Base-by-base conservation (phyloP, 1,284 basidiomycete genomes). In the Chiua sp. region DNA sequence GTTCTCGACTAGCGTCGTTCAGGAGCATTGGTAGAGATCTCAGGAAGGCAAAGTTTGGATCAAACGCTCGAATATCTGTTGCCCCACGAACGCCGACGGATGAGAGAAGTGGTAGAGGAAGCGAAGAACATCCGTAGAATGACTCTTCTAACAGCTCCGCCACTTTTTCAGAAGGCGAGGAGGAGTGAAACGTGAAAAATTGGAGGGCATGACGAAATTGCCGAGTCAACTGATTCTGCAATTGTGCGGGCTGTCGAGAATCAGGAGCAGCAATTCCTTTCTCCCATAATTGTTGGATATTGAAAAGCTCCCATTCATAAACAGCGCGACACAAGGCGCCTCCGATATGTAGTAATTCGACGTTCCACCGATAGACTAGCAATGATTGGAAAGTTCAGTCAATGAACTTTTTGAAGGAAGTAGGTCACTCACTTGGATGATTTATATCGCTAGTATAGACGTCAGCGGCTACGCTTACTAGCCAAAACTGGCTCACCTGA, bases 111-210 rank as follows among this genome's bases (percentile, higher is more conserved):
- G 88, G 86, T 68, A 98, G 86, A 7, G 76, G 69, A 7, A 75
- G 70, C 28, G 70, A 69, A 1, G 78, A 74, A 63, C 90, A 93
- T 0, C 79, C 74, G 72, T 96, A 98, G 77, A 98, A 98, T 2
- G 89, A 85, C 1, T 82, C 78, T 72, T 94, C 90, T 60, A 97
- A 82, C 22, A 87, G 75, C 22, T 78, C 77, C 0, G 91, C 88
- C 13, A 98, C 92, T 48, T 92, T 84, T 2, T 85, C 71, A 0
- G 93, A 94, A 0, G 96, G 96, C 0, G 94, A 96, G 0, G 94
- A 96, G 1, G 82, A 78, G 61, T 88, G 83, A 74, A 93, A 96
- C 0, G 90, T 90, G 80, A 98, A 95, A 79, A 97, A 94, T 63
- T 87, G 87, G 60, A 98, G 82, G 3, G 89, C 85, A 68, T 98